Evolutionary conservation across 2,329 filamentous ascomycete species (phyloP), one percentile per base, ranked within the genome.

Genomic region (Tolypocladium cylindrosporum): DNA sequence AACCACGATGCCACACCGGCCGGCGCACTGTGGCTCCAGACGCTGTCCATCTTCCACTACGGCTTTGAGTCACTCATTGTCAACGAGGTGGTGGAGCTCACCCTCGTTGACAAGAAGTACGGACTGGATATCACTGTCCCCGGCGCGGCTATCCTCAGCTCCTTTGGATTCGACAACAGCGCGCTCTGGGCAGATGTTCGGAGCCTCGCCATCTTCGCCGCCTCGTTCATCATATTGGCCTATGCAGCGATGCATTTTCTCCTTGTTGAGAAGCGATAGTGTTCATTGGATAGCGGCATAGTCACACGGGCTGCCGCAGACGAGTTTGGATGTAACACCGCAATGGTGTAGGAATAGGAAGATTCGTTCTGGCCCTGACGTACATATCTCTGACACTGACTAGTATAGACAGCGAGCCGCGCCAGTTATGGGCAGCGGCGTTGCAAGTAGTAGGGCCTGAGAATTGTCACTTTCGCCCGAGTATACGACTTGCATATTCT

Each of bases 21-120:
- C 55, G 84, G 90, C 2, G 89, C 93, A 2, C 74, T 91, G 61
- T 99, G 94, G 94, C 75, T 99, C 55, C 94, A 99, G 77, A 85
- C 83, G 75, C 77, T 99, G 10, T 97, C 92, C 1, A 99, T 99
- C 62, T 99, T 99, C 81, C 94, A 99, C 71, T 99, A 96, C 69
- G 93, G 88, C 6, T 97, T 97, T 66, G 94, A 99, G 77, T 89
- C 90, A 2, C 82, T 99, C 16, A 96, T 97, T 62, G 94, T 99
- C 65, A 99, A 97, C 69, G 94, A 99, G 75, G 95, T 97, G 53
- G 86, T 91, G 34, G 90, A 91, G 66, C 79, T 99, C 50, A 93
- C 89, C 0, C 82, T 99, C 34, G 84, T 95, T 48, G 94, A 99
- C 71, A 88, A 94, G 72, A 95, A 97, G 74, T 97, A 96, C 63